phyloP scores from a whole-genome alignment of 805 yeast genomes.

The Debaryomyces prosopidis region DNA sequence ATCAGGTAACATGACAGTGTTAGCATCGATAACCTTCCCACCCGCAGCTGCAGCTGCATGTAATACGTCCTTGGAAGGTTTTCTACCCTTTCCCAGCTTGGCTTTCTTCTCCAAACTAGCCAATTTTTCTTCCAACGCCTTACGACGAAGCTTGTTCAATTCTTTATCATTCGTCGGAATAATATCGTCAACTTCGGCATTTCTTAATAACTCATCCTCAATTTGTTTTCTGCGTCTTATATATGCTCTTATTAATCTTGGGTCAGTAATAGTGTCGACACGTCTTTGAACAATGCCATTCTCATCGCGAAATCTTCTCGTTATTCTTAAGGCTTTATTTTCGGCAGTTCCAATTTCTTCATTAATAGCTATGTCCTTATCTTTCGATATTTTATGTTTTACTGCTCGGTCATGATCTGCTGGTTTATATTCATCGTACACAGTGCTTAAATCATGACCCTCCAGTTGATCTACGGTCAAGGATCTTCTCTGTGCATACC shows the following conservation, averaged over 20 bases:
- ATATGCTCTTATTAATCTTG: slow-evolving; percentile 83
- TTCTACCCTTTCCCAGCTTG: slow-evolving; percentile 34
- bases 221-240: slow-evolving; percentile 67
- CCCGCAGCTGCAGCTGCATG: slow-evolving; percentile 46
- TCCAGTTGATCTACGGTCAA: slow-evolving; percentile 41
- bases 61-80: slow-evolving; percentile 33
- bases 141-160: slow-evolving; percentile 72
- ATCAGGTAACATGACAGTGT: slow-evolving; percentile 44
- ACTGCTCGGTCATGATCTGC: slow-evolving; percentile 30
- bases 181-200: slow-evolving; percentile 70
- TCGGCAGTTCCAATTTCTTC: slow-evolving; percentile 25
- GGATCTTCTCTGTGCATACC: slow-evolving; percentile 80
- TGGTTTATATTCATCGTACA: slow-evolving; percentile 41
- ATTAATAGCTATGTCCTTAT: slow-evolving; percentile 30
- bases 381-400: slow-evolving; percentile 35
- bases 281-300: slow-evolving; percentile 84
- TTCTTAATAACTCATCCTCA: slow-evolving; percentile 53
- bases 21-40: slow-evolving; percentile 42
- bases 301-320: slow-evolving; percentile 77
- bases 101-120: slow-evolving; percentile 76
- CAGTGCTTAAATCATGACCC: slow-evolving; percentile 37
- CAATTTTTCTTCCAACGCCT: slow-evolving; percentile 76
- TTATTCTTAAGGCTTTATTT: slow-evolving; percentile 47
- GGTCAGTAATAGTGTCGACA: slow-evolving; percentile 77
- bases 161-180: slow-evolving; percentile 82